phyloP scores from a whole-genome alignment of 768 basidiomycete genomes.

The Boletales sp. region DNA sequence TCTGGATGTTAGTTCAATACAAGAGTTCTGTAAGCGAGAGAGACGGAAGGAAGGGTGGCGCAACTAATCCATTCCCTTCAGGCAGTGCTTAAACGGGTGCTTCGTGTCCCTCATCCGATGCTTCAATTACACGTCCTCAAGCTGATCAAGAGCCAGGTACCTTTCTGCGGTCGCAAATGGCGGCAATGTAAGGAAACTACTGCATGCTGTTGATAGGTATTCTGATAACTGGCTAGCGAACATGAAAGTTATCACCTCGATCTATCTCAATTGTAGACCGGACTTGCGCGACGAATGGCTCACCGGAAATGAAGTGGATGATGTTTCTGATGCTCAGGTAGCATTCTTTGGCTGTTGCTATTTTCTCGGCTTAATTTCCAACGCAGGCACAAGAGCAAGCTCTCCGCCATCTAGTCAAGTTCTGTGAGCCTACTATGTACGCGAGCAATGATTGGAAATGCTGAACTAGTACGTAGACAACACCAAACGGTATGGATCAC shows the following conservation, averaged over 20 bases:
- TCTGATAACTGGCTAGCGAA: constrained; percentile 59
- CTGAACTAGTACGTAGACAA: constrained; percentile 57
- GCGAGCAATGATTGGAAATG: background rate
- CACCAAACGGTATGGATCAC: constrained; percentile 78
- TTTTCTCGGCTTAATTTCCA: constrained; percentile 9
- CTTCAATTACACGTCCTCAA: constrained; percentile 93
- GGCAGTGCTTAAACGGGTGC: constrained; percentile 94
- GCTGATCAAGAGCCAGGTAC: constrained; percentile 98
- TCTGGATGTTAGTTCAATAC: constrained; percentile 95
- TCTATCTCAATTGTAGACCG: constrained; percentile 95
- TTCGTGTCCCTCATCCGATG: constrained; percentile 91
- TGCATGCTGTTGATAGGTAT: background rate
- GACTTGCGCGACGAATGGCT: constrained; percentile 98
- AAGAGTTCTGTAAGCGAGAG: constrained; percentile 83
- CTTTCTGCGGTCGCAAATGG: constrained; percentile 98
- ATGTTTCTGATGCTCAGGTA: constrained; percentile 88
- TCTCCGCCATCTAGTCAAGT: constrained; percentile 88
- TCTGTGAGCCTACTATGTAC: constrained; percentile 60
- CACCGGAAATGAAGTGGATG: constrained; percentile 88
- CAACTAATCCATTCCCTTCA: constrained; percentile 33
- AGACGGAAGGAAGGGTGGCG: background rate
- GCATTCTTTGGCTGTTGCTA: constrained; percentile 12
- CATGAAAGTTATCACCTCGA: constrained; percentile 99
- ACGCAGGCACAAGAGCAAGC: constrained; percentile 90
- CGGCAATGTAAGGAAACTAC: constrained; percentile 68